Evolutionary conservation across 169 alveolate genomes (phyloP).

Genomic region (Neospora caninum): DNA sequence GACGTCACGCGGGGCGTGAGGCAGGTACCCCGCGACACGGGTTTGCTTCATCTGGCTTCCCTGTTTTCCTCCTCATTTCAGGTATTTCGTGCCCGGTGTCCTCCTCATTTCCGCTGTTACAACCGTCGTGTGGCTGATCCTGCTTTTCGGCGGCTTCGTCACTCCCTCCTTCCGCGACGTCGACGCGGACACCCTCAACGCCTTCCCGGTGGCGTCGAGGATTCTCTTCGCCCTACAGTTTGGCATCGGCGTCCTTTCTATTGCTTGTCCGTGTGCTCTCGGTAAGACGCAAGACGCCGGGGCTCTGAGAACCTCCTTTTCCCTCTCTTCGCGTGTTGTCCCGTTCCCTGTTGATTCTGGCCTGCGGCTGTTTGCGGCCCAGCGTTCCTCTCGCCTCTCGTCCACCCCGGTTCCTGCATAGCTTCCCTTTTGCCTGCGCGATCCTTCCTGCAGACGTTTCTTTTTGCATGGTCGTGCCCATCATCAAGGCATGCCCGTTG

Average conservation of each 20-base stretch:
- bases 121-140: slow-evolving; percentile 6
- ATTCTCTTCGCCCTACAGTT: slow-evolving; percentile 49
- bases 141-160: slow-evolving; percentile 22
- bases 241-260: slow-evolving; percentile 48
- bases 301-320: not conserved
- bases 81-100: slow-evolving; percentile 36
- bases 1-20: too few species aligned
- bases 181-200: not conserved
- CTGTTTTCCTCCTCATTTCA: not conserved
- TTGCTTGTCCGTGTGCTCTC: slow-evolving; percentile 72
- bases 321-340: too few species aligned
- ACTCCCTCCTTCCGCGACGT: not conserved
- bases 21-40: too few species aligned
- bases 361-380: too few species aligned
- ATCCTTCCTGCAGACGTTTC: too few species aligned
- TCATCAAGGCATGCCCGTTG: too few species aligned
- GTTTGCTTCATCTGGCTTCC: too few species aligned
- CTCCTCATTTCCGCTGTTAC: slow-evolving; percentile 24
- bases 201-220: not conserved
- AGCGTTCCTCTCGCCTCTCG: too few species aligned
- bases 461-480: too few species aligned
- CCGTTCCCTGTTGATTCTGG: too few species aligned
- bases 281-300: slow-evolving; percentile 5
- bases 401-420: too few species aligned
- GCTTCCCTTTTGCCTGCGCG: too few species aligned